Evolutionary conservation across 2,329 filamentous ascomycete species (phyloP), one percentile per base, ranked within the genome.

Genomic region (Fusarium incarnatum): DNA sequence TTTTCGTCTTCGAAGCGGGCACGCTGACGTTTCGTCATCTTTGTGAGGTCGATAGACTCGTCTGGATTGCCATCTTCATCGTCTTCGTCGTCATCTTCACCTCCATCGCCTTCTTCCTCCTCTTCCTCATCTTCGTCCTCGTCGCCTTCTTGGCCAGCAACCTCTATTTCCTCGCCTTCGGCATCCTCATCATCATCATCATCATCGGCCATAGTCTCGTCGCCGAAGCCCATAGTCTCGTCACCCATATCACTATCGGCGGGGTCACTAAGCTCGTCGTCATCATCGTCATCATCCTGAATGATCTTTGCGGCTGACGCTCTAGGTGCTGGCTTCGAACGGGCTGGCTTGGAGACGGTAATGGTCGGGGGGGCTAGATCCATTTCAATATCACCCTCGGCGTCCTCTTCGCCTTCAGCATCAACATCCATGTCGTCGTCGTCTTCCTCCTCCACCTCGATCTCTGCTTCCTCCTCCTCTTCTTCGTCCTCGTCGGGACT

Each of bases 1-100:
- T 64, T 64, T 18, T 78, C 83, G 40, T 88, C 87, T 55, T 88
- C 87, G 53, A 89, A 88, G 18, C 87, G 83, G 27, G 87, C 87
- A 41, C 87, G 81, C 74, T 89, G 87, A 23, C 87, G 82, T 73
- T 87, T 87, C 7, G 87, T 89, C 85, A 89, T 87, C 78, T 88
- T 88, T 37, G 85, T 82, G 34, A 89, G 76, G 71, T 89, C 86
- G 1, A 84, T 86, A 7, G 85, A 84, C 44, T 81, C 86, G 8
- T 79, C 85, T 37, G 81, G 81, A 73, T 84, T 86, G 61, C 81
- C 83, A 6, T 77, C 78, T 13, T 82, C 82, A 13, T 83, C 83
- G 58, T 82, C 84, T 34, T 79, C 82, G 57, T 82, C 84, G 32
- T 79, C 82, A 15, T 78, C 81, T 23, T 80, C 83, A 28, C 77